Evolutionary conservation across 306 rosid species (phyloP), one percentile per base, ranked within the genome.

Genomic region (Begonia masoniana): DNA sequence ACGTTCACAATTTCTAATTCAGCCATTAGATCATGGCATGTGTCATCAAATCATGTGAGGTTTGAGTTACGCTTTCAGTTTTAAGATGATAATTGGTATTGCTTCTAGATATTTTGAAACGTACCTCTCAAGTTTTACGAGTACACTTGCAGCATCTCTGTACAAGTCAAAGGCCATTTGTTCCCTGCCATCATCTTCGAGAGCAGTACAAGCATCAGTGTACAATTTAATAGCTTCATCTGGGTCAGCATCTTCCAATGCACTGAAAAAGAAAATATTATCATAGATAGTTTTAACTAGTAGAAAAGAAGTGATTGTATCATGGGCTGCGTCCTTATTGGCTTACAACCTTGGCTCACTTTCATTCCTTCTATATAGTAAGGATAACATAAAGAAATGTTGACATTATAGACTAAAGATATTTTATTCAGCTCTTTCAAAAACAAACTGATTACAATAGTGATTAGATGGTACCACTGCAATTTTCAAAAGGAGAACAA

Each of bases 131-230:
- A 81, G 78, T 74, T 85, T 85, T 61, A 91, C 59, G 62, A 78
- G 79, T 53, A 76, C 79, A 62, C 67, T 73, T 31, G 92, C 68
- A 11, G 79, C 86, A 66, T 78, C 96, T 57, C 94, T 85, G 66
- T 91, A 91, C 14, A 91, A 66, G 74, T 91, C 97, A 77, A 91
- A 91, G 51, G 97, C 75, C 97, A 91, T 91, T 76, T 91, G 97
- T 54, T 91, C 96, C 69, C 66, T 85, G 50, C 71, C 92, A 53
- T 91, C 96, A 2, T 91, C 97, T 79, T 83, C 97, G 51, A 91
- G 97, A 81, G 68, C 63, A 57, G 82, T 64, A 68, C 85, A 78
- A 55, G 97, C 92, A 59, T 83, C 97, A 53, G 83, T 70, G 76
- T 81, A 91, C 21, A 91, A 73, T 71, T 79, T 84, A 72, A 91